Percentiles rank a stretch among this genome's conserved stretches.
These are phyloP conservation scores for Yamadazyma dendronema DNA, from an alignment of 1,139 yeast genomes.

Conservation along the genomic window DNA sequence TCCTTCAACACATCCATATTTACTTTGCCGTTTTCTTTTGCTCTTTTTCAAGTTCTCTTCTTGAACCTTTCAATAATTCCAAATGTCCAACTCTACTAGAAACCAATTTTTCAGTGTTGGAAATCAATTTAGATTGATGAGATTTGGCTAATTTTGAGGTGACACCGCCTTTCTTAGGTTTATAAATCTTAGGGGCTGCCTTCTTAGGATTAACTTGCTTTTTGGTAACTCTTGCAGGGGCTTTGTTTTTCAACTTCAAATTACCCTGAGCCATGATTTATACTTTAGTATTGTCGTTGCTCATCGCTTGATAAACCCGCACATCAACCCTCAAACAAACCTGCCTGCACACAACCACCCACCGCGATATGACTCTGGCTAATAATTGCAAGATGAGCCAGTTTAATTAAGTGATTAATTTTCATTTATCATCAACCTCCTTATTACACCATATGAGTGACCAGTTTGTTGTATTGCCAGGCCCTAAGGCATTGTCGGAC, in stretches of 20 bases:
- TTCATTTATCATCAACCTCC: neutral
- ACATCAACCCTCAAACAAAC: neutral
- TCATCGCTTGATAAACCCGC: no score
- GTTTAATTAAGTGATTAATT: no score
- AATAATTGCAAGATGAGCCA: no score
- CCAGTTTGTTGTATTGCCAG: conserved; percentile 64
- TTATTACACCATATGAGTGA: conserved; percentile 1
- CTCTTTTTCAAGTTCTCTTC: conserved; percentile 71
- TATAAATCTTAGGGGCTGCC: conserved; percentile 70
- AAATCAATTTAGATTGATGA: conserved; percentile 65
- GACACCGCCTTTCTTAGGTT: conserved; percentile 62
- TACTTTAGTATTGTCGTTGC: no score
- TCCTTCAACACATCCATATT: conserved; percentile 15
- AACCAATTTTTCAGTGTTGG: conserved; percentile 78
- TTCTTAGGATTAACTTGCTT: conserved; percentile 56
- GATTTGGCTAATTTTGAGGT: conserved; percentile 54
- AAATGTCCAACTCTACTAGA: conserved; percentile 94
- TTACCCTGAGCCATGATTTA: conserved; percentile 58
- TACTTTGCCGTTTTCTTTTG: conserved; percentile 32
- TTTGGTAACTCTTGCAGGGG: conserved; percentile 51
- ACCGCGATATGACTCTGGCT: conserved; percentile 9
- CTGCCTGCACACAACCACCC: neutral
- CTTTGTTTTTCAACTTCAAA: conserved; percentile 46
- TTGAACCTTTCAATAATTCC: conserved; percentile 87
- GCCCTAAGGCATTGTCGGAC: conserved; percentile 86